Evolutionary conservation across 306 rosid species (phyloP).

Genomic region (Dryas drummondii): DNA sequence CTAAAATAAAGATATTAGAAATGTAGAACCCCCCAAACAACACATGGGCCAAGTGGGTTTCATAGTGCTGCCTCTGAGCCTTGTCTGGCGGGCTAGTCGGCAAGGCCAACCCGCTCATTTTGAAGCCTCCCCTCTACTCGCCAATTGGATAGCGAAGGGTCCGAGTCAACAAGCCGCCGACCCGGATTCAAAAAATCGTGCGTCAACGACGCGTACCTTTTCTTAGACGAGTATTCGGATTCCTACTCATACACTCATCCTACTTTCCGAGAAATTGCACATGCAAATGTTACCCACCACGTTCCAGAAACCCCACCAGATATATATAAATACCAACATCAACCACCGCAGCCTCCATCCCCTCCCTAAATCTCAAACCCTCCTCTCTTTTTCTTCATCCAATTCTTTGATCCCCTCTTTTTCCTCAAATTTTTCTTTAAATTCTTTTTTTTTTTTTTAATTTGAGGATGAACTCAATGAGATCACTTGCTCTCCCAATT

Average conservation of each 20-base stretch:
- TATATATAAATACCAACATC: conserved; percentile 28
- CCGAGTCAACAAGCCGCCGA: conserved; percentile 36
- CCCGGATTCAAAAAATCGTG: conserved; percentile 24
- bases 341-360: neutral
- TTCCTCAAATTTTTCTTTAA: neutral
- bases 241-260: neutral
- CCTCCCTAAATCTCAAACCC: neutral
- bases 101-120: no score
- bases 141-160: neutral
- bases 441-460: neutral
- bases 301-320: neutral
- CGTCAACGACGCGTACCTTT: conserved; percentile 23
- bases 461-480: conserved; percentile 30
- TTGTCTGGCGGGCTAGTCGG: neutral
- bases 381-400: neutral
- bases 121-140: neutral
- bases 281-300: neutral
- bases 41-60: neutral
- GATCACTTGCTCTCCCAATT: conserved; percentile 33
- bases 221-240: neutral
- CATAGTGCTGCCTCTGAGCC: neutral
- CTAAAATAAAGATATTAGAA: neutral
- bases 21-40: neutral
- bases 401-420: neutral
- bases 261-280: conserved; percentile 35